Base-by-base conservation (phyloP, 768 basidiomycete genomes). In the Neoboletus subvelutipes region DNA sequence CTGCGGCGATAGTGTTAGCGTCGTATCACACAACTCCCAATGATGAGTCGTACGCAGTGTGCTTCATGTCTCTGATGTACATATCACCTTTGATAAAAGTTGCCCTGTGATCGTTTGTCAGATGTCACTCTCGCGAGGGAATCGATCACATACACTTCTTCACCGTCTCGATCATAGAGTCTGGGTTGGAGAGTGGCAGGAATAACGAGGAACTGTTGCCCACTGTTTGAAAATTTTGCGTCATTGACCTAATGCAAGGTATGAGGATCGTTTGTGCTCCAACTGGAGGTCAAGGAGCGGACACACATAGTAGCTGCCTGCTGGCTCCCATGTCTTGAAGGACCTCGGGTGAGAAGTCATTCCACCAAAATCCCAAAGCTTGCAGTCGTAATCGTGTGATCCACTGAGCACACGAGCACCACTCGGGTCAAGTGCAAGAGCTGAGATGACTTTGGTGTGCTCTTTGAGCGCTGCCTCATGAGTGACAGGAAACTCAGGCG, bases 351-450 rank as follows among this genome's bases (percentile, higher is more conserved):
- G 77, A 59, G 80, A 77, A 67, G 92, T 90, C 97, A 99, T 99
- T 17, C 97, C 97, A 64, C 96, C 96, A 73, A 98, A 98, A 74
- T 99, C 97, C 95, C 96, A 99, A 52, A 99, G 73, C 76, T 98
- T 98, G 73, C 90, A 87, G 73, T 99, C 97, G 69, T 98, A 98
- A 71, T 99, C 97, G 75, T 98, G 89, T 20, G 92, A 92, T 17
- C 97, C 97, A 10, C 92, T 90, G 18, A 92, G 75, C 31, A 99
- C 75, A 36, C 97, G 85, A 13, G 96, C 94, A 56, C 97, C 97
- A 22, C 95, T 92, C 8, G 94, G 92, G 73, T 99, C 97, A 46
- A 98, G 77, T 0, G 94, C 81, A 20, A 99, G 77, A 5, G 97
- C 94, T 24, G 95, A 93, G 20, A 98, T 86, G 52, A 97, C 93